These are phyloP conservation scores for Mycena capillaripes DNA, from an alignment of 768 basidiomycete genomes.

Conservation along the genomic window DNA sequence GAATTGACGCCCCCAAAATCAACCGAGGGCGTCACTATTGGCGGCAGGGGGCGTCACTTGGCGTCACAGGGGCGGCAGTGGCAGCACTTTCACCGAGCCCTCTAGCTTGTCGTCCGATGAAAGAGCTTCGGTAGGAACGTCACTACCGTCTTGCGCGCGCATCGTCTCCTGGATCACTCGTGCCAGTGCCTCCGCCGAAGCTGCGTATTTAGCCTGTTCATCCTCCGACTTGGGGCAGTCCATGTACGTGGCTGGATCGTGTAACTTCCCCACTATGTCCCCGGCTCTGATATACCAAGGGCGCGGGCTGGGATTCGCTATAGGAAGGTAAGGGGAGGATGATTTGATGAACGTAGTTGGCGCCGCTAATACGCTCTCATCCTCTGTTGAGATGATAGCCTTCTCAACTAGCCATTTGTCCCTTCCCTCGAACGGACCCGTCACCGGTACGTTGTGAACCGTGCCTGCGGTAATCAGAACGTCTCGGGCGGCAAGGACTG, in stretches of 20 bases:
- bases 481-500: too few species aligned
- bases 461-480: too few species aligned
- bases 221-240: neutral
- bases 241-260: constrained; percentile 1
- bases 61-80: too few species aligned
- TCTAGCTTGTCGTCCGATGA: neutral
- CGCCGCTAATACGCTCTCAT: neutral
- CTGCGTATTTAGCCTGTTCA: neutral
- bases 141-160: neutral
- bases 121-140: neutral
- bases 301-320: constrained; percentile 32
- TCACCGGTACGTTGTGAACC: constrained; percentile 15
- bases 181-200: constrained; percentile 12
- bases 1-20: too few species aligned
- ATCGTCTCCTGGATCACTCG: neutral
- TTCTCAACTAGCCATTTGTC: constrained; percentile 36
- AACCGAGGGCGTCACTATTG: too few species aligned
- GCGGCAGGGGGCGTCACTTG: too few species aligned
- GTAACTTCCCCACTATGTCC: constrained; percentile 26
- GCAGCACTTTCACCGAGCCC: too few species aligned
- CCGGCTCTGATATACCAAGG: constrained; percentile 32
- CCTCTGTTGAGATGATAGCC: neutral
- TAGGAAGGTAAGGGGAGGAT: constrained; percentile 23
- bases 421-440: constrained; percentile 5
- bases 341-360: neutral